Evolutionary conservation across 2,329 filamentous ascomycete genomes (phyloP).

Genomic region (Cyphellophora europaea): DNA sequence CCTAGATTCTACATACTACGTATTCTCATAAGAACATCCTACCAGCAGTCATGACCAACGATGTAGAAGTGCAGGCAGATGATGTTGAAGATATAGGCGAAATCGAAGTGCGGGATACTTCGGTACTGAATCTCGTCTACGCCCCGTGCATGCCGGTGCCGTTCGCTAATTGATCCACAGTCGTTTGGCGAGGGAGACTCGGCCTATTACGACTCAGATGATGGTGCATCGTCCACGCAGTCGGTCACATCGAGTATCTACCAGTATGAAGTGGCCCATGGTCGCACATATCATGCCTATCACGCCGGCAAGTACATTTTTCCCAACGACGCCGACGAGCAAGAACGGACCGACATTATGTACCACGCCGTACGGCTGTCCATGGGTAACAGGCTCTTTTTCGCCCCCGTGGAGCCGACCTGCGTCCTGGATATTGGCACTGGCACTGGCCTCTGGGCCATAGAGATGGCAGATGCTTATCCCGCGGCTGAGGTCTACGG

Average conservation of each 20-base stretch:
- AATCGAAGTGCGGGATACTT: neutral
- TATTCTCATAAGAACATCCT: too few species aligned
- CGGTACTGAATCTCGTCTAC: neutral
- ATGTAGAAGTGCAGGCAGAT: too few species aligned
- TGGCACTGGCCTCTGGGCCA: conserved; percentile 54
- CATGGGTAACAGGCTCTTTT: conserved; percentile 15
- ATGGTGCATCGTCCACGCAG: conserved; percentile 14
- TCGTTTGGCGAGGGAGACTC: neutral
- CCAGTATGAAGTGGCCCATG: conserved; percentile 23
- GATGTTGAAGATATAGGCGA: neutral
- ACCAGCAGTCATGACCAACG: too few species aligned
- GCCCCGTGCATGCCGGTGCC: neutral
- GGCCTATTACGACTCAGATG: conserved; percentile 6
- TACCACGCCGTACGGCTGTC: conserved; percentile 20
- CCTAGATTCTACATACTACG: too few species aligned
- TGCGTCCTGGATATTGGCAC: conserved; percentile 50
- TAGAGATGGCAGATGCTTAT: conserved; percentile 31
- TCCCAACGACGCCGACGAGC: conserved; percentile 27
- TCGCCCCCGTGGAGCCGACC: conserved; percentile 26
- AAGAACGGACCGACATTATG: conserved; percentile 26
- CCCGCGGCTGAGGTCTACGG: conserved; percentile 25
- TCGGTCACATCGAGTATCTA: conserved; percentile 22
- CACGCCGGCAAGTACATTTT: conserved; percentile 23
- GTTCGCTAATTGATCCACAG: neutral
- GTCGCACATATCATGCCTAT: conserved; percentile 25